Evolutionary conservation across 306 rosid species (phyloP).

Genomic region (Inga oerstediana): DNA sequence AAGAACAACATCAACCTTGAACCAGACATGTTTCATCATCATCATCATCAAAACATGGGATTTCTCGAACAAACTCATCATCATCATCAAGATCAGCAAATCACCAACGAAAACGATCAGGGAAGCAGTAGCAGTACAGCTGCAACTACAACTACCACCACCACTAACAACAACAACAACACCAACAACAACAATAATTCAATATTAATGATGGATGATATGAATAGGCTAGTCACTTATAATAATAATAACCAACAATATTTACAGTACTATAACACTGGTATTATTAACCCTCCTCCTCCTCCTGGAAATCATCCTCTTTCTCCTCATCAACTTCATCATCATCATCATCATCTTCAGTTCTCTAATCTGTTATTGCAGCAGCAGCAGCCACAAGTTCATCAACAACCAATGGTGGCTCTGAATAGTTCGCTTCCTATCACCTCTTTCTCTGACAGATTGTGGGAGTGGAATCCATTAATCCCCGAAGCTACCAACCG

Average conservation of each 20-base stretch:
- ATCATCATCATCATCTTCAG: constrained; percentile 24
- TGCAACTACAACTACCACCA: not conserved
- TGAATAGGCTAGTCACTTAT: constrained; percentile 59
- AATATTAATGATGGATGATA: constrained; percentile 64
- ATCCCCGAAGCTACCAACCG: constrained; percentile 64
- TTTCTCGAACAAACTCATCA: constrained; percentile 32
- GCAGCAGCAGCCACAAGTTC: constrained; percentile 42
- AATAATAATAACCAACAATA: constrained; percentile 55
- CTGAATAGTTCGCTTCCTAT: constrained; percentile 29
- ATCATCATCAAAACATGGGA: constrained; percentile 37
- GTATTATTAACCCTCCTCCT: not conserved
- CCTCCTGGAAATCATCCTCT: not conserved
- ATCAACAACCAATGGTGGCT: constrained; percentile 20
- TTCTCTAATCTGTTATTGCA: constrained; percentile 53
- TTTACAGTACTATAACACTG: constrained; percentile 31
- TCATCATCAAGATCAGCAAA: not conserved
- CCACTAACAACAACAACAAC: too few relatives aligned
- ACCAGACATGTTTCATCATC: constrained; percentile 23
- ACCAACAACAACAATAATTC: constrained; percentile 26
- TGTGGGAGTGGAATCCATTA: constrained; percentile 91
- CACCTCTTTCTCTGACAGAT: constrained; percentile 68
- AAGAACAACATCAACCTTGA: constrained; percentile 16
- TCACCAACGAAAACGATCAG: not conserved
- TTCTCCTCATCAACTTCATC: not conserved
- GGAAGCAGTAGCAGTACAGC: constrained; percentile 50